Evolutionary conservation across 345 rosid species (phyloP), one percentile per base, ranked within the genome.

Genomic region (Aquilaria malaccensis): DNA sequence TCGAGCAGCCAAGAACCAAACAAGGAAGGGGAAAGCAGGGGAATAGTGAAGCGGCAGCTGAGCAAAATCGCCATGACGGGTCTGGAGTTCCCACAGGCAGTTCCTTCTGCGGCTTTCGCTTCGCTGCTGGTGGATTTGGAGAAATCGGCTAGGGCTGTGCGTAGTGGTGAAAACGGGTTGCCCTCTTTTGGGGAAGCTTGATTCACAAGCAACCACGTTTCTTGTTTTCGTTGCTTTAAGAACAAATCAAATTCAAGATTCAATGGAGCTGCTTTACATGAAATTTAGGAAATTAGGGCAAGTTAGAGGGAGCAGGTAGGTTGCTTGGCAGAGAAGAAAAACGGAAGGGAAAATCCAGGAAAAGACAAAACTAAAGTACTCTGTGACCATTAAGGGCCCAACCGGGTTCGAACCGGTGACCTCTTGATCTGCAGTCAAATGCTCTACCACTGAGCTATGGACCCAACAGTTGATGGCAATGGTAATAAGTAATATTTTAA

Each of bases 371-470:
- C 0, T 1, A 37, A 29, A 9, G 22, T 22, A 22, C 0, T 22
- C 22, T 22, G 22, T 22, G 22, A 22, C 22, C 1, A 22, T 13
- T 14, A 7, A 61, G 70, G 77, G 79, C 79, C 79, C 83, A 70
- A 78, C 77, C 71, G 75, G 74, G 69, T 67, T 69, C 72, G 74
- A 75, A 76, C 80, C 77, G 60, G 72, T 84, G 87, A 82, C 85
- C 90, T 81, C 76, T 80, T 77, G 85, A 85, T 77, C 89, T 83
- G 81, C 83, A 86, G 84, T 84, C 87, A 80, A 81, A 74, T 82
- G 87, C 85, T 86, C 88, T 80, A 86, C 93, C 85, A 81, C 87
- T 86, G 83, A 88, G 88, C 89, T 78, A 89, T 74, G 80, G 77
- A 80, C 90, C 85, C 87, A 10, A 37, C 7, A 4, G 22, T 22